Percentiles rank a stretch among this genome's conserved stretches.
Evolutionary conservation across 768 basidiomycete genomes (phyloP).

Genomic region (Rhodotorula diobovata): DNA sequence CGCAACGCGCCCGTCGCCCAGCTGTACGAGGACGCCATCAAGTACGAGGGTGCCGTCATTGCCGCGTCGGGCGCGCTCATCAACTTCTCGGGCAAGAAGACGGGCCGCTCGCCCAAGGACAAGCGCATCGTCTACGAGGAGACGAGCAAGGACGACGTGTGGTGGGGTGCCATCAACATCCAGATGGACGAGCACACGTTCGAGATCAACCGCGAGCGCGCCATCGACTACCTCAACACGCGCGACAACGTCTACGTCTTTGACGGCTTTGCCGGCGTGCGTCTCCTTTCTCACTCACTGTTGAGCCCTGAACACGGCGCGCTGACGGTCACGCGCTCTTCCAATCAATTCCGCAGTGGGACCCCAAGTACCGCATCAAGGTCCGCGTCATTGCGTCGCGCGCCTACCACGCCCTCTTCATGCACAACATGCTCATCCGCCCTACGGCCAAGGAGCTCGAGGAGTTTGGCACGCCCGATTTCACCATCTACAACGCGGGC

Average conservation of each 20-base stretch:
- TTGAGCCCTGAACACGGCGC: neutral
- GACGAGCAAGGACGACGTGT: conserved; percentile 90
- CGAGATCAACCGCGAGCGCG: conserved; percentile 59
- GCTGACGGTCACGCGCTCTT: conserved; percentile 50
- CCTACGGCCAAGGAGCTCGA: conserved; percentile 90
- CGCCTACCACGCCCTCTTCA: conserved; percentile 87
- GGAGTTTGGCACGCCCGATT: conserved; percentile 94
- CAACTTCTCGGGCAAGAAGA: conserved; percentile 99
- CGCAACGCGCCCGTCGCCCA: conserved; percentile 72
- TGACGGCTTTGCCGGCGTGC: conserved; percentile 37
- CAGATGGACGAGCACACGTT: conserved; percentile 79
- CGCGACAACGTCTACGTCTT: conserved; percentile 72
- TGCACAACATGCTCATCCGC: conserved; percentile 61
- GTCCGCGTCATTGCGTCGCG: conserved; percentile 98
- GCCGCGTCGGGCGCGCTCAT: conserved; percentile 92
- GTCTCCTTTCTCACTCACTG: neutral
- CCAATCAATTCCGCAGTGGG: conserved; percentile 86
- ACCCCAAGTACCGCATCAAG: conserved; percentile 98
- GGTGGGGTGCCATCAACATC: conserved; percentile 99
- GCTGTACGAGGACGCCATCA: conserved; percentile 80
- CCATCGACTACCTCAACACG: conserved; percentile 98
- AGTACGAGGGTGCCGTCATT: conserved; percentile 97
- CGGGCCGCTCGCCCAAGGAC: conserved; percentile 94
- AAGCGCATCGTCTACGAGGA: conserved; percentile 99
- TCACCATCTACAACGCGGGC: conserved; percentile 98